Conservation (phyloP, 257 asterid species). For the Nicotiana knightiana region DNA sequence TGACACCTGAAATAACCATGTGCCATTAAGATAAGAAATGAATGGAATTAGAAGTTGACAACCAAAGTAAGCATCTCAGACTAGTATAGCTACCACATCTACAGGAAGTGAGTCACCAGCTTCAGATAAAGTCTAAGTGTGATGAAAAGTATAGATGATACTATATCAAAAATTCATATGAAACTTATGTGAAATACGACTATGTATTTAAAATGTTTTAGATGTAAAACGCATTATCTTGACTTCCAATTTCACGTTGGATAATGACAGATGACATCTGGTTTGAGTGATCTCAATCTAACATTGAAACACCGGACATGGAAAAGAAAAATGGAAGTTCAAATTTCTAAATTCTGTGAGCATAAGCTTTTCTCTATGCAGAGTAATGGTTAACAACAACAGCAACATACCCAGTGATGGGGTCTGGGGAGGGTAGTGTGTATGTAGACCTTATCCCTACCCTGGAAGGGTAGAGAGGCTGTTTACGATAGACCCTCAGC, state of each 20-base stretch:
- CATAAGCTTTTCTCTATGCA: not conserved
- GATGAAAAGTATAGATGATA: not conserved
- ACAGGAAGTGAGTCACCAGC: not conserved
- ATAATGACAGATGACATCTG: not conserved
- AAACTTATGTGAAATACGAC: not conserved
- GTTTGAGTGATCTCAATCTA: not conserved
- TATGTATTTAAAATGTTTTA: not conserved
- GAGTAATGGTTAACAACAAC: not conserved
- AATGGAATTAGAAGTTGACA: conserved; percentile 7
- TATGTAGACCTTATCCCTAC: too few species aligned
- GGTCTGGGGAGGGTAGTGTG: too few species aligned
- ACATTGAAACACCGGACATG: too few species aligned
- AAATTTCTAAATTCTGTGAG: not conserved
- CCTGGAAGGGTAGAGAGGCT: too few species aligned
- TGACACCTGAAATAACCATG: conserved; percentile 58
- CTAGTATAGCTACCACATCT: not conserved
- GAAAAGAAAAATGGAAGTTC: too few species aligned
- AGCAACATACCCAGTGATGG: too few species aligned
- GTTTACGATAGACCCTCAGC: too few species aligned
- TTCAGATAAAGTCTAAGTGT: not conserved
- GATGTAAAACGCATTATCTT: not conserved
- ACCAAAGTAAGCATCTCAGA: not conserved
- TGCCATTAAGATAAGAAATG: conserved; percentile 3
- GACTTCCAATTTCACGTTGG: not conserved
- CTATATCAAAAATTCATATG: not conserved